Percentiles rank a stretch among this genome's conserved stretches.
Conservation (phyloP, 2,329 filamentous ascomycete species). For the Fonsecaea multimorphosa region DNA sequence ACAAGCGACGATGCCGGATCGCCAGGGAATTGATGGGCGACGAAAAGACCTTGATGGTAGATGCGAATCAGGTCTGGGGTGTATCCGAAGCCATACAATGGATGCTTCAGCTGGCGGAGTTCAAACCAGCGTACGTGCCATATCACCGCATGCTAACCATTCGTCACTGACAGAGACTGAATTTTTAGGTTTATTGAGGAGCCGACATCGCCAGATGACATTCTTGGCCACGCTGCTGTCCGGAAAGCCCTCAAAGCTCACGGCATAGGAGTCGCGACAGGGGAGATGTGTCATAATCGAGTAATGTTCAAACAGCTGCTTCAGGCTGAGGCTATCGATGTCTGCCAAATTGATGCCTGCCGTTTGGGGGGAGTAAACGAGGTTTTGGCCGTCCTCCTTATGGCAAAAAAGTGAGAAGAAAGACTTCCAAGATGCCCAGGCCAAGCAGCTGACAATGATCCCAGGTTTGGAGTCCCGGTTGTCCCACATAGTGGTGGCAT, state of each 20-base stretch:
- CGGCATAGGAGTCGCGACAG: constrained; percentile 39
- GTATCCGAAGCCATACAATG: constrained; percentile 38
- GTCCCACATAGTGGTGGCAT: constrained; percentile 91
- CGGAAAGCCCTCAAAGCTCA: constrained; percentile 47
- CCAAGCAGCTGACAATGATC: constrained; percentile 19
- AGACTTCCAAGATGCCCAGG: not conserved
- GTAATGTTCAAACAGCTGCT: constrained; percentile 40
- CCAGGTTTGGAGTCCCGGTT: constrained; percentile 72
- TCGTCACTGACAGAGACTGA: constrained; percentile 1
- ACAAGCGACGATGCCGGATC: constrained; percentile 26
- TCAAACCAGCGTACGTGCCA: constrained; percentile 25
- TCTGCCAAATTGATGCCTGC: constrained; percentile 35
- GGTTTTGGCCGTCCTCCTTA: constrained; percentile 83
- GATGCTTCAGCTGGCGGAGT: constrained; percentile 37
- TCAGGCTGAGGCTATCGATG: constrained; percentile 35
- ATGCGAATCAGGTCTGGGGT: constrained; percentile 39
- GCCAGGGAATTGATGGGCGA: constrained; percentile 32
- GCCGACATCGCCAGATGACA: constrained; percentile 34
- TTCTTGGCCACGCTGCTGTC: constrained; percentile 37
- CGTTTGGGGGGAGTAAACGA: constrained; percentile 37
- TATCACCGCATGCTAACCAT: not conserved
- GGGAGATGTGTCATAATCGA: constrained; percentile 38
- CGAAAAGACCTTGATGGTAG: constrained; percentile 61
- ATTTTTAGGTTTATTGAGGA: constrained; percentile 58
- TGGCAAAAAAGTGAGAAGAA: constrained; percentile 59